These are phyloP conservation scores for Arachis monticola DNA, from an alignment of 331 rosid species.

Conservation along the genomic window DNA sequence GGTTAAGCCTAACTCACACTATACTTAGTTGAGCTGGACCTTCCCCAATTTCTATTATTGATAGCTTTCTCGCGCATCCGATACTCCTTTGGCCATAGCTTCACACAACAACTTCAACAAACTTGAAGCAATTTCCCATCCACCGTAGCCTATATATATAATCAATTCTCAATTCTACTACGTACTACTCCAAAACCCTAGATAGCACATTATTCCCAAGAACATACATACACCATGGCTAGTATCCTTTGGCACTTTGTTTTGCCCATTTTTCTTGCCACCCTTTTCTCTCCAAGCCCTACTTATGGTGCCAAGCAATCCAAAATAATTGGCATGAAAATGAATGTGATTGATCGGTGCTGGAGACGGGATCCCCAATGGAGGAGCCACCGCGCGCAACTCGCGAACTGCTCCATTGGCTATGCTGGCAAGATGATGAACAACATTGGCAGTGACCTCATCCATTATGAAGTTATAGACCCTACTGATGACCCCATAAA, in stretches of 20 bases:
- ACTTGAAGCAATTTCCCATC: constrained; percentile 3
- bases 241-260: neutral
- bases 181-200: neutral
- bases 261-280: neutral
- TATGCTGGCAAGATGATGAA: constrained; percentile 43
- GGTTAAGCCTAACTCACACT: neutral
- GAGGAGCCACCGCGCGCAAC: constrained; percentile 27
- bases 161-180: neutral
- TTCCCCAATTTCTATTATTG: neutral
- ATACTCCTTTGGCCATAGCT: neutral
- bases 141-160: constrained; percentile 3
- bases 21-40: too few relatives aligned
- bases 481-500: constrained; percentile 31
- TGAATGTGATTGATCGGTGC: constrained; percentile 40
- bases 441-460: constrained; percentile 24
- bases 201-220: neutral
- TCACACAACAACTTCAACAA: constrained; percentile 12
- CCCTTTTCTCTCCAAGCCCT: constrained; percentile 1
- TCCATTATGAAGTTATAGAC: constrained; percentile 33
- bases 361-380: constrained; percentile 41
- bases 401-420: constrained; percentile 37
- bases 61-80: neutral
- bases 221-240: constrained; percentile 15
- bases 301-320: constrained; percentile 2
- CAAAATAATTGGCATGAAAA: constrained; percentile 9